phyloP scores from a whole-genome alignment of 495 filamentous ascomycete species.

The Penicillium canariense region DNA sequence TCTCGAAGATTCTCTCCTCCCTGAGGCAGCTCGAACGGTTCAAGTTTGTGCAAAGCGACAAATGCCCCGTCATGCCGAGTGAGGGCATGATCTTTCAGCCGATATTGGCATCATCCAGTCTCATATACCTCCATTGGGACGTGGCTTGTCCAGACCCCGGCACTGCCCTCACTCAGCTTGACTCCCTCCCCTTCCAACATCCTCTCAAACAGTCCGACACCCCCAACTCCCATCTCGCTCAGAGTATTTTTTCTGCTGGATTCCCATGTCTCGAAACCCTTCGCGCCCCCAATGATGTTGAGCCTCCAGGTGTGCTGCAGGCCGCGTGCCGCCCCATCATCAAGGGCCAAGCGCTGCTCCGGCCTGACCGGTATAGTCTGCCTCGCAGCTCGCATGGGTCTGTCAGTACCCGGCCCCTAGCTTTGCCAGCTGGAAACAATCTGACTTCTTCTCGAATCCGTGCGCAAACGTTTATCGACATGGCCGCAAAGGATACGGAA shows the following conservation, averaged over 20 bases:
- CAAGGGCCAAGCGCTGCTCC: slow-evolving; percentile 46
- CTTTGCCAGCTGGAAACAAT: slow-evolving; percentile 46
- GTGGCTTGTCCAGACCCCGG: slow-evolving; percentile 52
- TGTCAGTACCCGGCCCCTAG: slow-evolving; percentile 41
- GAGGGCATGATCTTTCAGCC: slow-evolving; percentile 63
- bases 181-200: slow-evolving; percentile 39
- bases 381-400: slow-evolving; percentile 49
- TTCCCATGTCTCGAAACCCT: slow-evolving; percentile 70
- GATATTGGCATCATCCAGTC: slow-evolving; percentile 63
- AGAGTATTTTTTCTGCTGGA: slow-evolving; percentile 63
- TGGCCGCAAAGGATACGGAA: slow-evolving; percentile 46
- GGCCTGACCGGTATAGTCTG: slow-evolving; percentile 48
- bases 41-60: slow-evolving; percentile 63
- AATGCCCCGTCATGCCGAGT: slow-evolving; percentile 55
- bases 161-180: slow-evolving; percentile 40
- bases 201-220: slow-evolving; percentile 36
- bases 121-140: slow-evolving; percentile 80
- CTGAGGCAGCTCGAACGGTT: slow-evolving; percentile 63
- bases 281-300: slow-evolving; percentile 70
- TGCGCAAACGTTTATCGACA: slow-evolving; percentile 50
- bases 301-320: slow-evolving; percentile 65
- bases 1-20: slow-evolving; percentile 74
- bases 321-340: slow-evolving; percentile 62
- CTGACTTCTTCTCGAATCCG: slow-evolving; percentile 48
- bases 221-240: slow-evolving; percentile 71